A percentile compares a stretch with the other conserved stretches of the same genome.
phyloP scores from a whole-genome alignment of 371 early-diverging fungal genomes.

The Smittium culicis region DNA sequence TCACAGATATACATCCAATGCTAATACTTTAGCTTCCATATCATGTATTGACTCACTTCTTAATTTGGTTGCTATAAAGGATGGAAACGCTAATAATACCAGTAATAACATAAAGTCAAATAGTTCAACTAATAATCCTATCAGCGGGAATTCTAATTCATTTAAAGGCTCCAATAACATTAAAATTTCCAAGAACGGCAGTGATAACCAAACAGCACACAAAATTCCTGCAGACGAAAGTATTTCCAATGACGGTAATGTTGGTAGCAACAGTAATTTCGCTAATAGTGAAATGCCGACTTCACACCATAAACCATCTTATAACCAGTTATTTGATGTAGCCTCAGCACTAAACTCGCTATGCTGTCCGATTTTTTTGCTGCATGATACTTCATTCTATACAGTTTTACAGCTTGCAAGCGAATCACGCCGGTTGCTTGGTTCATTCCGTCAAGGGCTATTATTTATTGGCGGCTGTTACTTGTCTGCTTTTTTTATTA shows the following conservation, averaged over 20 bases:
- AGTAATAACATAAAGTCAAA: not conserved
- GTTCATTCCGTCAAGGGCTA: constrained; percentile 60
- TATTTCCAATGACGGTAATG: too few relatives aligned
- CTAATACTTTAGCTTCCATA: constrained; percentile 6
- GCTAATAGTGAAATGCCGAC: not conserved
- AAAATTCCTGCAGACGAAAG: too few relatives aligned
- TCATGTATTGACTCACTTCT: not conserved
- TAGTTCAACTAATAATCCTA: not conserved
- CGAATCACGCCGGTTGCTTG: constrained; percentile 77
- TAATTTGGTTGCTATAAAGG: too few relatives aligned
- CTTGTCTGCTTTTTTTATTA: constrained; percentile 47
- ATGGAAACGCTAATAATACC: too few relatives aligned
- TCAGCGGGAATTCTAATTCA: not conserved
- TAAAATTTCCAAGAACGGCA: too few relatives aligned
- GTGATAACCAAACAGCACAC: too few relatives aligned
- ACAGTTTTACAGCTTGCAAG: constrained; percentile 84
- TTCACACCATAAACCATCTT: not conserved
- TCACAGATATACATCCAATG: constrained; percentile 27
- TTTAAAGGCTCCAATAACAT: too few relatives aligned
- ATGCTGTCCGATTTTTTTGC: constrained; percentile 66
- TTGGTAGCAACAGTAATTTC: not conserved
- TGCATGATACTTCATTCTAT: constrained; percentile 89
- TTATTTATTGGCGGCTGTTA: constrained; percentile 53
- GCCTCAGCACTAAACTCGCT: constrained; percentile 68
- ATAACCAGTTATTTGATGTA: constrained; percentile 23